These are phyloP conservation scores for Gaeumannomyces sp. DNA, from an alignment of 2,329 filamentous ascomycete species.

Conservation along the genomic window DNA sequence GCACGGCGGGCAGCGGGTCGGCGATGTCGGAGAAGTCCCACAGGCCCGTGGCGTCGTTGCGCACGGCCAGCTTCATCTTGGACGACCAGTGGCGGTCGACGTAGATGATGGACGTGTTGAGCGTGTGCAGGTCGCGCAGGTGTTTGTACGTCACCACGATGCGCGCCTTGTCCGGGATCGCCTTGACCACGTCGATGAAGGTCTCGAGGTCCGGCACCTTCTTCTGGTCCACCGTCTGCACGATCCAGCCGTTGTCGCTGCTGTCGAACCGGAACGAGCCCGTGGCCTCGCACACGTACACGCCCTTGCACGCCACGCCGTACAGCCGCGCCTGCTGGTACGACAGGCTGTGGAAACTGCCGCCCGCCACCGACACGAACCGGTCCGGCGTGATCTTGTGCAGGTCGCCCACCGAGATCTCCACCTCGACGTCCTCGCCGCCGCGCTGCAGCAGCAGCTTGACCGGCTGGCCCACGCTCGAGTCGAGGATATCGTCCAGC, in stretches of 20 bases:
- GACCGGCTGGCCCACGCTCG: conserved; percentile 73
- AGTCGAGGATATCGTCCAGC: conserved; percentile 86
- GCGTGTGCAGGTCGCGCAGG: conserved; percentile 85
- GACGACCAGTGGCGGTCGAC: conserved; percentile 93
- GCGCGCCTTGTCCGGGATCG: conserved; percentile 72
- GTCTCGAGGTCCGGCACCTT: conserved; percentile 80
- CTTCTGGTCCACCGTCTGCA: conserved; percentile 88
- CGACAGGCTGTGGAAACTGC: conserved; percentile 90
- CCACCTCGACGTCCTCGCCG: conserved; percentile 78
- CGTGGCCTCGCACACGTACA: conserved; percentile 90
- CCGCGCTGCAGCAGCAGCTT: conserved; percentile 80
- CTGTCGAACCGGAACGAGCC: conserved; percentile 94
- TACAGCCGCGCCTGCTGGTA: conserved; percentile 97
- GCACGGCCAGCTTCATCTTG: conserved; percentile 86
- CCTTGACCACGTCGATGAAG: conserved; percentile 87
- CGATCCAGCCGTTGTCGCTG: conserved; percentile 85
- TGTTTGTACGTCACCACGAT: conserved; percentile 96
- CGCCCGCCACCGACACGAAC: conserved; percentile 90
- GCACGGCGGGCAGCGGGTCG: conserved; percentile 68
- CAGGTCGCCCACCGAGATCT: conserved; percentile 79
- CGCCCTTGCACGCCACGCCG: conserved; percentile 83
- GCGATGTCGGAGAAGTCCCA: conserved; percentile 92
- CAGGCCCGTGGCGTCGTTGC: conserved; percentile 82
- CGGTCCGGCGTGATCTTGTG: conserved; percentile 93
- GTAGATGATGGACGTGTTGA: conserved; percentile 87